Evolutionary conservation across 306 rosid species (phyloP).

Genomic region (Cucumis hystrix): DNA sequence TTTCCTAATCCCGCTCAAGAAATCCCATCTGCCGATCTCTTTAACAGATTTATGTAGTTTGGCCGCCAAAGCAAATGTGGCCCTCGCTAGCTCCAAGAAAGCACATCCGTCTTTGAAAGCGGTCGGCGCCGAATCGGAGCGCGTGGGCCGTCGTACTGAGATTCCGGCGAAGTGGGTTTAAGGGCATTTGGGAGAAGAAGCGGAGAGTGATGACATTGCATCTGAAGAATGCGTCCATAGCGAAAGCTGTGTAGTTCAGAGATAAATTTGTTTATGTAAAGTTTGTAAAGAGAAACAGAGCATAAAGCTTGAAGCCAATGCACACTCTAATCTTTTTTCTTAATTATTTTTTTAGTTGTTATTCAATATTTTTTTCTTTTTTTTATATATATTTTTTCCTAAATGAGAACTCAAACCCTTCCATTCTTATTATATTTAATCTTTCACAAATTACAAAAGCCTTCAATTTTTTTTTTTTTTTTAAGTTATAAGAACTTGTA

Average conservation of each 20-base stretch:
- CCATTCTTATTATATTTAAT: too few species aligned
- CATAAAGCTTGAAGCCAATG: not conserved
- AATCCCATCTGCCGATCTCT: constrained; percentile 22
- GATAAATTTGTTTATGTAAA: not conserved
- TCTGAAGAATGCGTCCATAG: not conserved
- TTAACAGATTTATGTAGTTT: constrained; percentile 36
- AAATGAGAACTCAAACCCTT: too few species aligned
- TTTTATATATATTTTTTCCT: not conserved
- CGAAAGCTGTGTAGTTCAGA: not conserved
- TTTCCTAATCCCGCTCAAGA: constrained; percentile 34
- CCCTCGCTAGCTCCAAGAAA: constrained; percentile 15
- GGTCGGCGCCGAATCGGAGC: not conserved
- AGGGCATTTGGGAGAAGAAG: not conserved
- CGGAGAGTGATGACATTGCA: not conserved
- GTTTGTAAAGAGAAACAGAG: not conserved
- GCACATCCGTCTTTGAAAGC: not conserved
- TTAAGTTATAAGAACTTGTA: too few species aligned
- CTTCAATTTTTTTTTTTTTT: too few species aligned
- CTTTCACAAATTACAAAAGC: too few species aligned
- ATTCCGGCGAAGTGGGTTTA: not conserved
- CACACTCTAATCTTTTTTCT: not conserved
- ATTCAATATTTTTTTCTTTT: not conserved
- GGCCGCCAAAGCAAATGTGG: constrained; percentile 46
- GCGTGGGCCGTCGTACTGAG: not conserved
- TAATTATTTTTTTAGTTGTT: not conserved